A percentile compares a stretch with the other conserved stretches of the same genome.
These are phyloP conservation scores for Trichophyton verrucosum DNA, from an alignment of 2,329 filamentous ascomycete species.

Conservation along the genomic window DNA sequence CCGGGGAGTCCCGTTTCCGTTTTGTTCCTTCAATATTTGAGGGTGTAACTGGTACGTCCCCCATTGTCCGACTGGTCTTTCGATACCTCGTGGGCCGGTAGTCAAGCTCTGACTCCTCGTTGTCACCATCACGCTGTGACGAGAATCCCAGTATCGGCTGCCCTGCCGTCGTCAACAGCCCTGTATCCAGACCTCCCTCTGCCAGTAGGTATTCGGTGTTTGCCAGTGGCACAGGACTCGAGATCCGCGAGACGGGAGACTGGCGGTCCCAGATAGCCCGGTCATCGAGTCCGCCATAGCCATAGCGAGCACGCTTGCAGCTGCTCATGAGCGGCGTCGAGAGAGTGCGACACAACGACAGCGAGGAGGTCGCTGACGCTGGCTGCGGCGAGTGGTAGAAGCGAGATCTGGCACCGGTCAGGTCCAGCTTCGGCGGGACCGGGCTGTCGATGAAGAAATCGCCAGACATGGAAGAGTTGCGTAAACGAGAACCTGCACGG, in stretches of 20 bases:
- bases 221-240: slow-evolving; percentile 27
- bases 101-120: slow-evolving; percentile 25
- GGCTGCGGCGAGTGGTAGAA: slow-evolving; percentile 27
- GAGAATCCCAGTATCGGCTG: slow-evolving; percentile 14
- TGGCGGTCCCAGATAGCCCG: slow-evolving; percentile 7
- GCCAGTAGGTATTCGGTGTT: slow-evolving; percentile 29
- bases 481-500: neutral
- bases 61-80: slow-evolving; percentile 16
- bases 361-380: slow-evolving; percentile 27
- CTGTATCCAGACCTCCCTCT: slow-evolving; percentile 21
- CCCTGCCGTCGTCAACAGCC: slow-evolving; percentile 12
- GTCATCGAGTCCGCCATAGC: slow-evolving; percentile 9
- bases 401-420: slow-evolving; percentile 26
- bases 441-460: slow-evolving; percentile 26
- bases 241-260: slow-evolving; percentile 15
- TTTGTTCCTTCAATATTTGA: neutral
- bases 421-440: slow-evolving; percentile 27
- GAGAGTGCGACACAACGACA: slow-evolving; percentile 27
- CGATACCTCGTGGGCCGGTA: slow-evolving; percentile 34
- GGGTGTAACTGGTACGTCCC: neutral
- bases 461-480: slow-evolving; percentile 11
- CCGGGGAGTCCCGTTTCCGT: neutral
- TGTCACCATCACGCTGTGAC: slow-evolving; percentile 15
- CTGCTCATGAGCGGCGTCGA: slow-evolving; percentile 12
- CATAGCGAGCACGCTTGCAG: slow-evolving; percentile 13